Base-by-base conservation (phyloP, 768 basidiomycete species). In the Amanita phalloides region DNA sequence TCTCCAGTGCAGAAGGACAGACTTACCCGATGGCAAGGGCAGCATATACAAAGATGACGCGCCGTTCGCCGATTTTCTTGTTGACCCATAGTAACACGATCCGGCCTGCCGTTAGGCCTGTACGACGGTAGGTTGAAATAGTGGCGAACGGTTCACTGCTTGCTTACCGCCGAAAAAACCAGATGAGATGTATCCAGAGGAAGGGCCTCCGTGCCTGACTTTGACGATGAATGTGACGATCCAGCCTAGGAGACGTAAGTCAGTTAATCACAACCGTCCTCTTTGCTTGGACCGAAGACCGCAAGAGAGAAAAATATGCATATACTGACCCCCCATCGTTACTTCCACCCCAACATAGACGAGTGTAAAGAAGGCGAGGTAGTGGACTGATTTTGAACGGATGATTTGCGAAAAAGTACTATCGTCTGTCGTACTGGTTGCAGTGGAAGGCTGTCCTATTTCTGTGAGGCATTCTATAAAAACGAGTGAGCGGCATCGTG, bases 291-390 rank as follows among this genome's bases (percentile, higher is more conserved):
- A 32, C 10, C 9, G 36, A 7, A 2, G 6, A 23, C 26, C n/a
- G 46, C n/a, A 5, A 2, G 37, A 49, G 51, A 23, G 7, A 30
- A 41, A 17, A 17, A 17, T 17, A 17, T 17, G 17, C 26, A 13
- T 17, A 33, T 33, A 23, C 60, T 30, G 41, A 72, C 76, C 75
- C 53, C 76, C 76, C 47, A 75, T 71, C 0, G 75, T 78, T 0
- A 85, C 82, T 57, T 86, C 84, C 2, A 82, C 75, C 8, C 84
- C 84, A 21, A 86, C 81, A 57, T 86, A 86, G 0, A 84, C 73
- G 8, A 84, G 67, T 48, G 76, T 72, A 58, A 82, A 86, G 55
- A 81, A 65, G 0, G 84, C 81, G 4, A 86, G 66, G 14, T 79
- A 64, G 55, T 86, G 82, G 1, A 86, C 81, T 0, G 72, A 71